Conservation (phyloP, 805 yeast species). For the Komagataella mondaviorum region DNA sequence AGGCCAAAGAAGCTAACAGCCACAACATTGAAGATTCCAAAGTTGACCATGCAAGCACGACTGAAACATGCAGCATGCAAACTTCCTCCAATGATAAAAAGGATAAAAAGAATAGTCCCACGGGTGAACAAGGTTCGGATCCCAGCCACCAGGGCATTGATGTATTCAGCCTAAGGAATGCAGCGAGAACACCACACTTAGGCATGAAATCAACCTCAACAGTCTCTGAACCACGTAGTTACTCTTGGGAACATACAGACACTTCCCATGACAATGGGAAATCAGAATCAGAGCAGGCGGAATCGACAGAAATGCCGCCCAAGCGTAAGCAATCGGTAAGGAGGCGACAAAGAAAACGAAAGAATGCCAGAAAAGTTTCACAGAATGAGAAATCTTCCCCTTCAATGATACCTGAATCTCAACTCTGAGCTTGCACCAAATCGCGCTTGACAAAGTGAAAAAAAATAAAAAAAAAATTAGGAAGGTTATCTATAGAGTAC, state of each 20-base stretch:
- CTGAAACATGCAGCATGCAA: not conserved
- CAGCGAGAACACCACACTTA: not conserved
- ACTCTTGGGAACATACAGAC: not conserved
- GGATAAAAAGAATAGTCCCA: no score
- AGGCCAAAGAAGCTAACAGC: not conserved
- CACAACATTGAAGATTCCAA: not conserved
- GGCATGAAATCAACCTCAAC: not conserved
- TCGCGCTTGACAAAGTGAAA: not conserved
- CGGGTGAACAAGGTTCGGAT: not conserved
- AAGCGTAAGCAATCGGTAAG: not conserved
- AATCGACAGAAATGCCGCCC: not conserved
- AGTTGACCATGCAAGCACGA: not conserved
- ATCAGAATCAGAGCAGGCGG: not conserved
- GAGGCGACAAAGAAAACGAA: not conserved
- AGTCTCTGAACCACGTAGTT: not conserved
- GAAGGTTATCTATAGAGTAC: not conserved
- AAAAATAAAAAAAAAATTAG: not conserved
- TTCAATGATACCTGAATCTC: not conserved
- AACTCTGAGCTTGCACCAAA: not conserved
- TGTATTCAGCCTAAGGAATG: not conserved
- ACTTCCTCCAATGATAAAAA: not conserved
- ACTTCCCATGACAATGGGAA: not conserved
- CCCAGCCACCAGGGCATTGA: not conserved
- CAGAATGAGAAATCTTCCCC: not conserved
- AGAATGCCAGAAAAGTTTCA: not conserved